Percentiles rank a stretch among this genome's conserved stretches.
Evolutionary conservation across 78 protist species (phyloP).

Genomic region (Dictyostelium capitatum): DNA sequence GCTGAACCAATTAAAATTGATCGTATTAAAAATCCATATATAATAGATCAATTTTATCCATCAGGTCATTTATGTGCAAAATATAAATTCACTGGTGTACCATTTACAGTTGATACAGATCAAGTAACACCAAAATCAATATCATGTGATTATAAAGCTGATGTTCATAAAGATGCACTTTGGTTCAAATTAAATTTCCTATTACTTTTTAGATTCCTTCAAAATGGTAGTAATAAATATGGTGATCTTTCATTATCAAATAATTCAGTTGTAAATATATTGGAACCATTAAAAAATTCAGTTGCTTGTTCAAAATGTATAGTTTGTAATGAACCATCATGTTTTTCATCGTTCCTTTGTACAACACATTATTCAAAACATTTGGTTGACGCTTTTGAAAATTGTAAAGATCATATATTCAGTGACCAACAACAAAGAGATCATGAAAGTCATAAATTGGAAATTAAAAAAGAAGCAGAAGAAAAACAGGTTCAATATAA

Average conservation of each 20-base stretch:
- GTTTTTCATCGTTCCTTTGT: neutral
- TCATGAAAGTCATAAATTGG: neutral
- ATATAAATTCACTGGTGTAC: neutral
- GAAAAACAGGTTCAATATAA: neutral
- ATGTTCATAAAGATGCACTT: neutral
- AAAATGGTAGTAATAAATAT: neutral
- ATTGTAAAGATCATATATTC: neutral
- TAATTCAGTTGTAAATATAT: neutral
- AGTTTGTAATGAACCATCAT: neutral
- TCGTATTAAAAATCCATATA: neutral
- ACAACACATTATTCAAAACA: neutral
- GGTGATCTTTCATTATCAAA: neutral
- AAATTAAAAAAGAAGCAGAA: neutral
- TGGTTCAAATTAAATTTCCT: slow-evolving; percentile 5
- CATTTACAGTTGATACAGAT: neutral
- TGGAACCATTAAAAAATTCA: neutral
- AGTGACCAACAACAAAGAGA: neutral
- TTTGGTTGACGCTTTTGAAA: neutral
- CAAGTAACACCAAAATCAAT: neutral
- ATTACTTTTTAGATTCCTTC: slow-evolving; percentile 2
- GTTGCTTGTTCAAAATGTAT: neutral
- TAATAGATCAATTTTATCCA: neutral
- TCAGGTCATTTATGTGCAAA: neutral
- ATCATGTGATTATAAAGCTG: neutral
- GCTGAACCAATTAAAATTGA: neutral